Evolutionary conservation across 148 eudicot genomes (phyloP).

Genomic region (Polygonum maritimum): DNA sequence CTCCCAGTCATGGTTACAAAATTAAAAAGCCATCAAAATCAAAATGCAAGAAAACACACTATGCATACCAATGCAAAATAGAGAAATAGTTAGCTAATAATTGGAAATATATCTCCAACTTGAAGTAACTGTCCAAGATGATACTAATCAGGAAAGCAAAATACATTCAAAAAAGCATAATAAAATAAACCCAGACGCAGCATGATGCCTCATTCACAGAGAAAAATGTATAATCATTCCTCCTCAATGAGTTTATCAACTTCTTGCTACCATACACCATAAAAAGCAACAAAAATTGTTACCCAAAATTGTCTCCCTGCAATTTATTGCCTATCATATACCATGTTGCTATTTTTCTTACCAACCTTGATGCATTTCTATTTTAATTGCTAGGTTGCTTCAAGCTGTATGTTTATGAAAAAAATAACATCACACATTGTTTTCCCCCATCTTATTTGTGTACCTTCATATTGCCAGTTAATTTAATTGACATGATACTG

Average conservation of each 20-base stretch:
- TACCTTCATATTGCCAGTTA: not conserved
- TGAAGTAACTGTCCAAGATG: not conserved
- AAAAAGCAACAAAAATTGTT: not conserved
- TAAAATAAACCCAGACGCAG: not conserved
- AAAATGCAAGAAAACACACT: not conserved
- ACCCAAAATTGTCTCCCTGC: not conserved
- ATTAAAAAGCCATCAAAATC: not conserved
- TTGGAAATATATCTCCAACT: not conserved
- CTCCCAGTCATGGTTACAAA: not conserved
- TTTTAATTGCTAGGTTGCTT: not conserved
- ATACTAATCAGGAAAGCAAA: not conserved
- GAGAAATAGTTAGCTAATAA: not conserved
- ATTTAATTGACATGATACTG: not conserved
- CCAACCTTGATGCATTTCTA: not conserved
- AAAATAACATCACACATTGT: not conserved
- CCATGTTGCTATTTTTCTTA: not conserved
- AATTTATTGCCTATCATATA: not conserved
- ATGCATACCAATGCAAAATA: not conserved
- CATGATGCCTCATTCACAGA: not conserved
- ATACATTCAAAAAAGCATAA: not conserved
- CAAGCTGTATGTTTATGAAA: not conserved
- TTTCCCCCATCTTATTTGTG: not conserved
- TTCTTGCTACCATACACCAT: not conserved
- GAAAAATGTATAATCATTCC: not conserved
- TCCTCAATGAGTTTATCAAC: not conserved